These are phyloP conservation scores for Aegilops bicornis DNA, from an alignment of 176 grass and related monocot species.

Conservation along the genomic window DNA sequence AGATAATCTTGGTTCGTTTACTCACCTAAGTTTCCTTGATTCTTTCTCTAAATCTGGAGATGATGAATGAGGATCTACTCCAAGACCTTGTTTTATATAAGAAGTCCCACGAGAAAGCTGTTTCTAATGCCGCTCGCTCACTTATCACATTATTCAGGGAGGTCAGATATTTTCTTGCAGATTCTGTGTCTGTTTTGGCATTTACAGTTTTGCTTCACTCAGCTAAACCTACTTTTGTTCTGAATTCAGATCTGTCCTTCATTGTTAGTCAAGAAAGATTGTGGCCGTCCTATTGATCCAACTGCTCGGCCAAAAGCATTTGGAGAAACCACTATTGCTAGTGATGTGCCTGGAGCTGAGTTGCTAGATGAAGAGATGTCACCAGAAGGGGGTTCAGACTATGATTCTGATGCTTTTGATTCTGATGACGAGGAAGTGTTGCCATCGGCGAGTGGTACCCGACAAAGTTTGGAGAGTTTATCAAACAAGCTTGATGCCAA, in stretches of 20 bases:
- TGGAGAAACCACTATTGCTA: conserved; percentile 71
- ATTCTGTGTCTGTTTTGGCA: conserved; percentile 16
- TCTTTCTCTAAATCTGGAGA: conserved; percentile 37
- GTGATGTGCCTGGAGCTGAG: conserved; percentile 69
- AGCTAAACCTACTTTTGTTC: conserved; percentile 35
- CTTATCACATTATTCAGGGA: conserved; percentile 88
- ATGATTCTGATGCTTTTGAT: conserved; percentile 44
- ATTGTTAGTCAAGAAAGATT: conserved; percentile 91
- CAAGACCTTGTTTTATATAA: conserved; percentile 98
- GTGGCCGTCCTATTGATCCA: conserved; percentile 80
- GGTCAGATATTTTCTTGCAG: conserved; percentile 39
- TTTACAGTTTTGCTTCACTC: background rate
- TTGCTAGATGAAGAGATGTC: conserved; percentile 57
- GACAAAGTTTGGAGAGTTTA: background rate
- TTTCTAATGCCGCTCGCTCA: conserved; percentile 93
- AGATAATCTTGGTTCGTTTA: background rate
- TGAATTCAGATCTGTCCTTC: conserved; percentile 88
- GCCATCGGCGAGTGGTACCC: conserved; percentile 19
- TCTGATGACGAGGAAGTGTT: conserved; percentile 37
- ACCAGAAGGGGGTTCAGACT: conserved; percentile 36
- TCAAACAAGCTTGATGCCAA: conserved; percentile 29
- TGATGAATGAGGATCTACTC: conserved; percentile 98
- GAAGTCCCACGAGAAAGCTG: conserved; percentile 95
- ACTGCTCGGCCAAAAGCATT: conserved; percentile 85
- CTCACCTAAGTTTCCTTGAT: background rate